phyloP scores from a whole-genome alignment of 768 basidiomycete species.

The Boletus rufocinnamomeus region DNA sequence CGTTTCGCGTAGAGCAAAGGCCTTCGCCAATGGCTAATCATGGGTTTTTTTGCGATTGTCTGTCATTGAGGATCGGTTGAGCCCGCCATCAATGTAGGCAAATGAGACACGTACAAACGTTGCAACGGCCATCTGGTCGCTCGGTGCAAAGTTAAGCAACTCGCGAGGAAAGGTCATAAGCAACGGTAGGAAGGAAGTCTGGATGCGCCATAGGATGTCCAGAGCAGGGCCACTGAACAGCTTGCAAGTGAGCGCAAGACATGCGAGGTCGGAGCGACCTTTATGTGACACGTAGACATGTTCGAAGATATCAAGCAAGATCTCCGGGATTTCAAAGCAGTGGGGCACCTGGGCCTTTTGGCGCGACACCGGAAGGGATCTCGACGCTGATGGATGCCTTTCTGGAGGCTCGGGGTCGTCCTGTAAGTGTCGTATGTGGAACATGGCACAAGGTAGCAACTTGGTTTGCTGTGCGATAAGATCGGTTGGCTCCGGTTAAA shows the following conservation, averaged over 20 bases:
- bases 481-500: slow-evolving; percentile 1
- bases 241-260: slow-evolving; percentile 22
- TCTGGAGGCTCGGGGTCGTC: not conserved
- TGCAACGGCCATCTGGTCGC: slow-evolving; percentile 17
- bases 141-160: slow-evolving; percentile 17
- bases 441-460: not conserved
- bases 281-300: slow-evolving; percentile 8
- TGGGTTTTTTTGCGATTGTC: slow-evolving; percentile 18
- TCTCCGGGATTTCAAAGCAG: slow-evolving; percentile 23
- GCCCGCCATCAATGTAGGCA: too few species aligned
- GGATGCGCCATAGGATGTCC: slow-evolving; percentile 25
- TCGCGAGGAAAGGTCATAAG: slow-evolving; percentile 21
- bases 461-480: not conserved
- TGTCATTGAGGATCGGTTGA: not conserved
- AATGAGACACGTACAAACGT: slow-evolving; percentile 15
- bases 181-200: slow-evolving; percentile 22
- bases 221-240: slow-evolving; percentile 21
- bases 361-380: not conserved
- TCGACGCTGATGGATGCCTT: not conserved
- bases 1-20: slow-evolving; percentile 23
- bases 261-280: slow-evolving; percentile 16
- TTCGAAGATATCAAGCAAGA: slow-evolving; percentile 21
- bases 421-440: not conserved
- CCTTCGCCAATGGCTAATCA: slow-evolving; percentile 20
- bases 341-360: not conserved